These are phyloP conservation scores for Dactylellina sp. DNA, from an alignment of 2,329 filamentous ascomycete species.

Conservation along the genomic window DNA sequence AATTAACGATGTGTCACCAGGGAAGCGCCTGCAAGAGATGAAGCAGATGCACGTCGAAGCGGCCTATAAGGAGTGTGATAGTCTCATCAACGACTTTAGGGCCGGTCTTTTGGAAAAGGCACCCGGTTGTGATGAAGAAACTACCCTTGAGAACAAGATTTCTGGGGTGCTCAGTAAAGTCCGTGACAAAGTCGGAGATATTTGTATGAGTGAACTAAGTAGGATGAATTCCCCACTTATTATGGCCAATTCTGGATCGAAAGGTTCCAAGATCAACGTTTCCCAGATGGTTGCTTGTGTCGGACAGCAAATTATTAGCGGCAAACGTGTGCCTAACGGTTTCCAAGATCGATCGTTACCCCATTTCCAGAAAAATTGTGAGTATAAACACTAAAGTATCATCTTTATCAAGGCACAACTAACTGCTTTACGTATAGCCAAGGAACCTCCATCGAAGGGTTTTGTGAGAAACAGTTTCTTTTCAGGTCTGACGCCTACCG, in stretches of 20 bases:
- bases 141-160: conserved; percentile 89
- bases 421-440: conserved; percentile 65
- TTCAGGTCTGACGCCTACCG: conserved; percentile 85
- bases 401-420: background rate
- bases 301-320: conserved; percentile 96
- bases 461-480: conserved; percentile 99
- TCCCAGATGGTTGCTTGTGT: conserved; percentile 98
- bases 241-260: conserved; percentile 97
- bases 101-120: conserved; percentile 84
- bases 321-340: conserved; percentile 90
- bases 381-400: background rate
- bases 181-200: conserved; percentile 87
- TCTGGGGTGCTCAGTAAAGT: conserved; percentile 93
- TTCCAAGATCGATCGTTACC: conserved; percentile 96
- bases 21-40: conserved; percentile 74
- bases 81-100: conserved; percentile 84
- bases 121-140: conserved; percentile 88
- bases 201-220: conserved; percentile 90
- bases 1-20: conserved; percentile 92
- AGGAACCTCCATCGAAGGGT: conserved; percentile 92
- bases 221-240: conserved; percentile 91
- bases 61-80: conserved; percentile 84
- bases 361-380: conserved; percentile 86
- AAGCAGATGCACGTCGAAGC: conserved; percentile 81
- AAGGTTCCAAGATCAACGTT: conserved; percentile 97